Conservation (phyloP, 495 filamentous ascomycete genomes). For the Neurospora sp. region DNA sequence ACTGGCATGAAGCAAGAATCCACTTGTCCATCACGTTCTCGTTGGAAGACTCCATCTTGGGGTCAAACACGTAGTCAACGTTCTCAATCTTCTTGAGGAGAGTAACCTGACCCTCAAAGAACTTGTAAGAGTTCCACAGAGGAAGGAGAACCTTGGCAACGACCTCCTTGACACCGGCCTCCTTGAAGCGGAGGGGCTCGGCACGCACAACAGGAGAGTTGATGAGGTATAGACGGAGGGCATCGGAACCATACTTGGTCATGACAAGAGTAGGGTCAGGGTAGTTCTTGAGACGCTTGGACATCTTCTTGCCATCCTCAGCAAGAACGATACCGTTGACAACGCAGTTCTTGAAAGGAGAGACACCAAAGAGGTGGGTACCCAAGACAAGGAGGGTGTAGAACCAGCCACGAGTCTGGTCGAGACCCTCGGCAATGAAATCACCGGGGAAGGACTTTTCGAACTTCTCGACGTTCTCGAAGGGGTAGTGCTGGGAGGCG, state of each 20-base stretch:
- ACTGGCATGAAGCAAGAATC: conserved; percentile 91
- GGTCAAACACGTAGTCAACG: conserved; percentile 71
- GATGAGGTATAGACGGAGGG: conserved; percentile 88
- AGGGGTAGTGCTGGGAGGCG: conserved; percentile 85
- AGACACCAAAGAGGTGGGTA: conserved; percentile 77
- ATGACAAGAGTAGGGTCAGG: conserved; percentile 84
- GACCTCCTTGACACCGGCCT: conserved; percentile 89
- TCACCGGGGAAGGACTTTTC: conserved; percentile 77
- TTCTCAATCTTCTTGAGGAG: conserved; percentile 83
- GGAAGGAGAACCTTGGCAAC: conserved; percentile 89
- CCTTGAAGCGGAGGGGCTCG: conserved; percentile 86
- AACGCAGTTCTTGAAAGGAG: conserved; percentile 94
- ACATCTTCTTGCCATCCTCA: conserved; percentile 99
- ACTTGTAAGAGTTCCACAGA: conserved; percentile 96
- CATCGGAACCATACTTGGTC: conserved; percentile 84
- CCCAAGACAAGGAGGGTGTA: conserved; percentile 88
- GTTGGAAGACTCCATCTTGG: conserved; percentile 60
- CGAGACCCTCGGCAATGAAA: conserved; percentile 94
- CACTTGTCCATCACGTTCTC: conserved; percentile 95
- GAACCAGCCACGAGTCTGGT: conserved; percentile 80
- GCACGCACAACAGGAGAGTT: conserved; percentile 95
- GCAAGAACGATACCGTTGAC: conserved; percentile 93
- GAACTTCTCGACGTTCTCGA: conserved; percentile 82
- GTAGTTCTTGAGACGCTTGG: conserved; percentile 95
- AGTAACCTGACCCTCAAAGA: conserved; percentile 92